Base-by-base conservation (phyloP, 2,329 filamentous ascomycete genomes). In the Endocalyx cinctus region DNA sequence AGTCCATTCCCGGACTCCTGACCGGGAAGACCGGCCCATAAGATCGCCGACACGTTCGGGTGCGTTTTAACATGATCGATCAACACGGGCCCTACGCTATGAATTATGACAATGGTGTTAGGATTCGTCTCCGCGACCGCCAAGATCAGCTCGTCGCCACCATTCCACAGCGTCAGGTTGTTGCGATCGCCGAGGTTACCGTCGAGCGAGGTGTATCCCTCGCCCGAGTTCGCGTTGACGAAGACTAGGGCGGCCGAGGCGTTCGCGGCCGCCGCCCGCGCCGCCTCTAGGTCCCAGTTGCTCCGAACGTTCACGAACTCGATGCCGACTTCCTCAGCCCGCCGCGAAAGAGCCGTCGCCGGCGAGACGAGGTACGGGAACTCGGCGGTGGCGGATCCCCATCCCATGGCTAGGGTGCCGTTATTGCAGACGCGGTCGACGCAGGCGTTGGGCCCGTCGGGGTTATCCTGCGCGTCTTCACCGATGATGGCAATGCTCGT, bases 91-190 rank as follows among this genome's bases (percentile, higher is more conserved):
- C 88, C 88, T 3, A 82, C 76, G 3, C 84, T 87, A 66, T 97
- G 89, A 37, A 97, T 82, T 32, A 96, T 81, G 6, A 96, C 85
- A 38, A 96, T 81, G 12, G 87, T 94, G 70, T 95, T 94, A 62
- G 81, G 77, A 67, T 82, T 88, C 41, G 77, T 59, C 6, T 77
- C 70, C 1, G 87, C 79, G 6, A 94, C 85, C 27, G 84, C 86
- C 55, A 82, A 71, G 59, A 96, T 83, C 35, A 97, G 65, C 1
- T 73, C 71, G 34, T 96, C 87, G 27, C 86, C 89, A 35, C 79
- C 73, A 43, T 82, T 72, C 89, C 89, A 96, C 1, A 94, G 69
- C 0, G 88, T 94, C 20, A 97, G 70, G 62, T 97, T 96, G 54
- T 90, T 88, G 34, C 90, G 82, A 57, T 96, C 90, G 36, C 90